Base-by-base conservation (phyloP, 2,329 filamentous ascomycete genomes). In the Alternaria arborescens region DNA sequence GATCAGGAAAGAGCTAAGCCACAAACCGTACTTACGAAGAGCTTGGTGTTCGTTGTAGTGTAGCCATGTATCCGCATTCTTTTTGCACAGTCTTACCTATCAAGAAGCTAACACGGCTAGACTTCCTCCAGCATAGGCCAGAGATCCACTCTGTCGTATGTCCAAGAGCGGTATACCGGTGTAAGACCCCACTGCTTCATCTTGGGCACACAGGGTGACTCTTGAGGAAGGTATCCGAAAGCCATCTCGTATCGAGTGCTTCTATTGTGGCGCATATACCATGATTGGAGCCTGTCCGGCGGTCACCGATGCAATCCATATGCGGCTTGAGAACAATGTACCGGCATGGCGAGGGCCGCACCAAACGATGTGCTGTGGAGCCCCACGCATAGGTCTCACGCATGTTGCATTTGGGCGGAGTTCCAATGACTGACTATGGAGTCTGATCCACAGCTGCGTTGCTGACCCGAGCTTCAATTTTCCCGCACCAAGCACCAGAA, bases 151-250 rank as follows among this genome's bases (percentile, higher is more conserved):
- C 53, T 36, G 50, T 48, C 34, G 40, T 48, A 28, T 36, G 50
- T 61, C 54, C 57, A 55, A 48, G 62, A 65, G 43, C 61, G 58
- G n/a, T 53, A 50, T 36, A 34, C 30, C 46, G 46, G 46, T 50
- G 22, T 34, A 22, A 24, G 32, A 24, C 40, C 20, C 30, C 46
- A 14, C 46, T 50, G 24, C 32, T 36, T 50, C 46, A 18, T 36
- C 46, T 20, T 50, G 30, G 34, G 32, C 46, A 36, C 22, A 14
- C 30, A n/a, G 5, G 10, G 0, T 50, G 46, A 22, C 16, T 48
- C 18, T 24, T 24, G 12, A 12, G 30, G 22, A 18, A 20, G 24
- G 16, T 12, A 26, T 38, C 46, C 32, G 30, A 24, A 22, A 18
- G 20, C 4, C 30, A 20, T 48, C 18, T 48, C 30, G 46, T 36